Conservation (phyloP, 192 early-diverging fungal genomes). For the Anaeromyces robustus region DNA sequence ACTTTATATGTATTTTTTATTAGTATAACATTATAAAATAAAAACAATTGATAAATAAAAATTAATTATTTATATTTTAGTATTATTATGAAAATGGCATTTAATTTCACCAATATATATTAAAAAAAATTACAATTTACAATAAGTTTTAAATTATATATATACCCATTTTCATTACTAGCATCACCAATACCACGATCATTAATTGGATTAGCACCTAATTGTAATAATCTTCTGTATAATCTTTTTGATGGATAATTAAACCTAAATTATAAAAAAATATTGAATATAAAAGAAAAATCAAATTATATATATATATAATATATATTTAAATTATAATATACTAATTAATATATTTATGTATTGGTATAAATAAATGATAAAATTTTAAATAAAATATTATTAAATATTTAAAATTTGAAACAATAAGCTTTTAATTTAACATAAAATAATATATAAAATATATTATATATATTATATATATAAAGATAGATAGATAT, state of each 20-base stretch:
- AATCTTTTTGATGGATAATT: conserved; percentile 91
- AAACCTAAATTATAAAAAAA: conserved; percentile 31
- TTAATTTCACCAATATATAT: too few species aligned
- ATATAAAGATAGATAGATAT: too few species aligned
- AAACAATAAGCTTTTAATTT: not conserved
- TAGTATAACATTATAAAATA: not conserved
- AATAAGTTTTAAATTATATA: too few species aligned
- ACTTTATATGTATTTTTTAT: not conserved
- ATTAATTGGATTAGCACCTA: conserved; percentile 61
- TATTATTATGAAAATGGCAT: too few species aligned
- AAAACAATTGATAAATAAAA: not conserved
- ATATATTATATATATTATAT: too few species aligned
- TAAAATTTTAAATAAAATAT: not conserved
- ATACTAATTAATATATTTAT: too few species aligned
- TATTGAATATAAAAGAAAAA: too few species aligned
- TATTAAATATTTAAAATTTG: not conserved
- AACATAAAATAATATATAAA: not conserved
- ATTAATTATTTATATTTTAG: too few species aligned
- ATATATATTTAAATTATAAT: too few species aligned
- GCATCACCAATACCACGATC: conserved; percentile 80
- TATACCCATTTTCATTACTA: conserved; percentile 81
- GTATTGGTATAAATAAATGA: too few species aligned
- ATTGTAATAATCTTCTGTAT: conserved; percentile 61
- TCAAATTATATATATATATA: too few species aligned
- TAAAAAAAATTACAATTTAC: too few species aligned